A percentile compares a stretch with the other conserved stretches of the same genome.
Conservation (phyloP, 169 alveolate species). For the Babesia bovis region DNA sequence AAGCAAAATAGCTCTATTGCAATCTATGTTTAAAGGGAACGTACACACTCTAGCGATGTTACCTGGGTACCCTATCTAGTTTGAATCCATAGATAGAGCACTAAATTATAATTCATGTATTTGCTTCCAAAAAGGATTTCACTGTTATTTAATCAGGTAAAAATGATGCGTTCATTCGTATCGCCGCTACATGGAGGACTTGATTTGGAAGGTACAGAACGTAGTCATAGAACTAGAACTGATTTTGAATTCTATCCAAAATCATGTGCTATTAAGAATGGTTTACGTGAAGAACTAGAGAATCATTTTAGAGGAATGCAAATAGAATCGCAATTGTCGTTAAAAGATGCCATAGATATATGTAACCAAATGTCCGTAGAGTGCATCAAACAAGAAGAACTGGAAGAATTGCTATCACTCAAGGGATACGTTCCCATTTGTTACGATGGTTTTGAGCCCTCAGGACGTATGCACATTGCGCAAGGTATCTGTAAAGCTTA, state of each 20-base stretch:
- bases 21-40: too few species aligned
- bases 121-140: too few species aligned
- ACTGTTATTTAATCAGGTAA: too few species aligned
- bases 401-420: constrained; percentile 29
- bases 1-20: too few species aligned
- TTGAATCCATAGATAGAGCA: too few species aligned
- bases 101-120: too few species aligned
- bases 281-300: constrained; percentile 37
- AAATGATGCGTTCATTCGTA: constrained; percentile 1
- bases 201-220: constrained; percentile 48
- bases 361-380: constrained; percentile 45
- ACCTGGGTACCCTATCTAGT: too few species aligned
- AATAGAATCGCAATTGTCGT: constrained; percentile 7
- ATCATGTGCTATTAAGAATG: constrained; percentile 40
- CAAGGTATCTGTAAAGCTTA: constrained; percentile 91
- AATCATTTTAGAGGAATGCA: constrained; percentile 7
- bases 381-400: constrained; percentile 62
- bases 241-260: constrained; percentile 37
- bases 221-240: constrained; percentile 25
- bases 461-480: constrained; percentile 99
- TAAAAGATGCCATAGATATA: constrained; percentile 31
- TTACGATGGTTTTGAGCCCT: constrained; percentile 99
- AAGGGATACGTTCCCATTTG: constrained; percentile 79
- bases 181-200: constrained; percentile 70
- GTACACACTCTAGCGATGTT: too few species aligned